phyloP scores from a whole-genome alignment of 768 basidiomycete genomes.

The Coprinopsis marcescibilis region DNA sequence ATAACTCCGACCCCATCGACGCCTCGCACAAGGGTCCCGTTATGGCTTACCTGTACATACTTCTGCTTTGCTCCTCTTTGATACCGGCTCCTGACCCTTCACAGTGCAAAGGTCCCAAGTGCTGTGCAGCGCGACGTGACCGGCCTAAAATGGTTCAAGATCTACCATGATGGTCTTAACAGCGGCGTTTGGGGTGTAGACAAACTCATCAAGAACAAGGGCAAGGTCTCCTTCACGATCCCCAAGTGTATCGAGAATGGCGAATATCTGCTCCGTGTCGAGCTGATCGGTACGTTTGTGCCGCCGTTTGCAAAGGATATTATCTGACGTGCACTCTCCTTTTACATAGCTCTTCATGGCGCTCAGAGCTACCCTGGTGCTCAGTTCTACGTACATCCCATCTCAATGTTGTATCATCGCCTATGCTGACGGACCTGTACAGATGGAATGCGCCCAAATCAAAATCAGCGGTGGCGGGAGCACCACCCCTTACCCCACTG shows the following conservation, averaged over 20 bases:
- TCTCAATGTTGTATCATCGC: not conserved
- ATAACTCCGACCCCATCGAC: constrained; percentile 43
- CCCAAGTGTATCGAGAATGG: constrained; percentile 41
- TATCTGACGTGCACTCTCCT: not conserved
- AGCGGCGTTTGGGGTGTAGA: constrained; percentile 40
- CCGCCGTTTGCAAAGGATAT: not conserved
- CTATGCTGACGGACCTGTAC: not conserved
- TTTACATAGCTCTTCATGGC: constrained; percentile 38
- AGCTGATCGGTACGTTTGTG: constrained; percentile 39
- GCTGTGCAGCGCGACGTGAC: constrained; percentile 43
- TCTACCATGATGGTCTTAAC: constrained; percentile 37
- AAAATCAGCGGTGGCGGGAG: constrained; percentile 40
- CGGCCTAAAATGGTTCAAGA: constrained; percentile 51
- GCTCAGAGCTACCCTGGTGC: constrained; percentile 47
- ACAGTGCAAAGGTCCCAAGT: constrained; percentile 38
- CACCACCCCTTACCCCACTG: constrained; percentile 32
- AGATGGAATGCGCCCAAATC: constrained; percentile 47
- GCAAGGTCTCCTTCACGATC: constrained; percentile 42
- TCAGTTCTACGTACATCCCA: constrained; percentile 43
- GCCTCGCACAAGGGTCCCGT: constrained; percentile 49
- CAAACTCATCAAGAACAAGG: constrained; percentile 40
- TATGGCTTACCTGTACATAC: constrained; percentile 42
- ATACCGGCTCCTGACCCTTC: not conserved
- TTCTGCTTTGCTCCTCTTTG: not conserved
- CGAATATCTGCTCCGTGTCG: constrained; percentile 44